Percentiles rank a stretch among this genome's conserved stretches.
Conservation (phyloP, 768 basidiomycete genomes). For the Phaeotremella skinneri region DNA sequence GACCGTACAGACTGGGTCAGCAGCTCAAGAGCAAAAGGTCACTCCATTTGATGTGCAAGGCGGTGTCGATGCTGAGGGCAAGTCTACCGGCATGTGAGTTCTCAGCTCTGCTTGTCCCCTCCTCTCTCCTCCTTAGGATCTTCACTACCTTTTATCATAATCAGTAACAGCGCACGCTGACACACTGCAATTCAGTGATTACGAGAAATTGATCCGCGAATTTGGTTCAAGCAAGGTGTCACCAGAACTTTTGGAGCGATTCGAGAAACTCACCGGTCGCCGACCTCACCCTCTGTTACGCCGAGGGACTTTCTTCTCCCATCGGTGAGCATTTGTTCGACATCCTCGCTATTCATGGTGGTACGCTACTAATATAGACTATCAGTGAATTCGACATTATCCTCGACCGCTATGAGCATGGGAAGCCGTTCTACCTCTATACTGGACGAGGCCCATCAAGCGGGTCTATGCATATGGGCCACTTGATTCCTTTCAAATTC, state of each 20-base stretch:
- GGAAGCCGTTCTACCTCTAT: constrained; percentile 96
- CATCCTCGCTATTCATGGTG: neutral
- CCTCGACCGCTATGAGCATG: constrained; percentile 89
- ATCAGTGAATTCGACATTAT: constrained; percentile 87
- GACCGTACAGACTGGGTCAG: neutral
- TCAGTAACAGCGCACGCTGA: neutral
- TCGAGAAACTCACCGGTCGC: constrained; percentile 84
- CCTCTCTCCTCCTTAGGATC: neutral
- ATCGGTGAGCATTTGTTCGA: constrained; percentile 63
- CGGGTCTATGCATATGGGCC: constrained; percentile 95
- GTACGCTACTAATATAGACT: constrained; percentile 11
- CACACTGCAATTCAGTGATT: constrained; percentile 65
- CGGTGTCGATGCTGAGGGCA: constrained; percentile 27
- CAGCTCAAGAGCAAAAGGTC: constrained; percentile 65
- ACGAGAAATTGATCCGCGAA: constrained; percentile 88
- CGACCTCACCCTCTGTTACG: constrained; percentile 83
- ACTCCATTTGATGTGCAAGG: constrained; percentile 98
- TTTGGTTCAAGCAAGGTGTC: constrained; percentile 88
- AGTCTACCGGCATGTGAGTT: constrained; percentile 28
- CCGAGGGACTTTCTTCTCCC: constrained; percentile 95
- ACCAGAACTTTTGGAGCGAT: constrained; percentile 72
- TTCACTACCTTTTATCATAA: neutral
- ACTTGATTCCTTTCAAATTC: constrained; percentile 95
- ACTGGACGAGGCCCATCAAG: constrained; percentile 96
- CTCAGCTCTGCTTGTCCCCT: constrained; percentile 2